Conservation (phyloP, 768 basidiomycete genomes). For the Inosperma sp. region DNA sequence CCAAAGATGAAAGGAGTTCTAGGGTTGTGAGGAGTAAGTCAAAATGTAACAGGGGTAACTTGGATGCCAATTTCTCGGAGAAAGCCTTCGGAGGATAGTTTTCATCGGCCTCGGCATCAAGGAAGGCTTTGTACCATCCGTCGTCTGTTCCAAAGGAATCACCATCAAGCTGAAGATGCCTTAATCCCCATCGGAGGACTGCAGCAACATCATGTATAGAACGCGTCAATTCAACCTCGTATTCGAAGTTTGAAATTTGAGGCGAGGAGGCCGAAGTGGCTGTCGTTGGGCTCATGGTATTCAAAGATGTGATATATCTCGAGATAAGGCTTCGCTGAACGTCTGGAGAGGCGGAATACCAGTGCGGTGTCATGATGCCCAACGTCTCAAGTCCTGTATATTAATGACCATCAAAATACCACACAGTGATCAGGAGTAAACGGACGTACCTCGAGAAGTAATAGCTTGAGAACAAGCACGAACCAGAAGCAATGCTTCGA, state of each 20-base stretch:
- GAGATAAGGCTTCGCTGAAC: constrained; percentile 67
- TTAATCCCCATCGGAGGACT: constrained; percentile 75
- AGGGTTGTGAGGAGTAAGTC: constrained; percentile 56
- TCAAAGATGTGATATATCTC: constrained; percentile 64
- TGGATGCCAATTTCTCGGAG: constrained; percentile 55
- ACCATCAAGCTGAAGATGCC: constrained; percentile 63
- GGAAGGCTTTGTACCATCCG: constrained; percentile 66
- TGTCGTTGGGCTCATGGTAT: constrained; percentile 38
- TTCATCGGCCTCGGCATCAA: constrained; percentile 51
- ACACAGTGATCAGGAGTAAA: constrained; percentile 9
- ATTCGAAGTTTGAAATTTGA: constrained; percentile 51
- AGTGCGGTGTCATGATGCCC: constrained; percentile 83
- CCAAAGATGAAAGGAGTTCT: constrained; percentile 62
- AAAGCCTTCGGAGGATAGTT: constrained; percentile 64
- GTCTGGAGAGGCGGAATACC: constrained; percentile 69
- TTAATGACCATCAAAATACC: constrained; percentile 9
- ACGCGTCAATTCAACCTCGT: constrained; percentile 59
- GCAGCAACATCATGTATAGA: constrained; percentile 76
- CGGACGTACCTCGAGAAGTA: constrained; percentile 51
- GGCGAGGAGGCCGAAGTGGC: constrained; percentile 38
- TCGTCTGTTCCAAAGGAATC: constrained; percentile 57
- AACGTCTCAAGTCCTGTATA: constrained; percentile 69
- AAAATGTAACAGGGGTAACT: constrained; percentile 52
- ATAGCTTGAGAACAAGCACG: constrained; percentile 68
- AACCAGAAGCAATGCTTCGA: constrained; percentile 60